Evolutionary conservation across 108 stramenopile genomes (phyloP).

Genomic region (Thalassiosira profunda): DNA sequence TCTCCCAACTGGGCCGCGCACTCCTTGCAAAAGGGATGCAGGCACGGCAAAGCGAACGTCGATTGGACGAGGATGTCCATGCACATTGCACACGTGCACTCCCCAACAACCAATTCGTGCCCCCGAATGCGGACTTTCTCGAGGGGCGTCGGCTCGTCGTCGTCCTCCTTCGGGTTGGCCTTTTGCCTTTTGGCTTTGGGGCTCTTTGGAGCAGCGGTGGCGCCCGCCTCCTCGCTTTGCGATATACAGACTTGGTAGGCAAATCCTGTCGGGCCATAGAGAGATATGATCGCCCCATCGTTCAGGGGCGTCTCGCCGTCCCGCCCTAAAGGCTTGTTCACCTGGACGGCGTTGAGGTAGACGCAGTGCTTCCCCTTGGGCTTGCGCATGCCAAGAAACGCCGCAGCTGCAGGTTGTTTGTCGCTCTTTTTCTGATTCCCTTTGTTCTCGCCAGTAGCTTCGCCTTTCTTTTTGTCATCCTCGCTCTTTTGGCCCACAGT

Average conservation of each 20-base stretch:
- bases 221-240: background rate
- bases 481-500: too few species aligned
- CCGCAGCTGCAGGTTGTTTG: background rate
- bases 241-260: slow-evolving; percentile 16
- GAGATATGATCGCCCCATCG: slow-evolving; percentile 26
- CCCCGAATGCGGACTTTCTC: slow-evolving; percentile 14
- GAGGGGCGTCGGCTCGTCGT: background rate
- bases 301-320: slow-evolving; percentile 4
- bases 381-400: slow-evolving; percentile 36
- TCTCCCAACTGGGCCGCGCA: slow-evolving; percentile 9
- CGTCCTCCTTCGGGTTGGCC: background rate
- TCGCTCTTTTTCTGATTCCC: background rate
- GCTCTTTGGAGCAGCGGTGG: background rate
- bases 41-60: slow-evolving; percentile 33
- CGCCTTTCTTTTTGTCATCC: background rate
- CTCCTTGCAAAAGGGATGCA: slow-evolving; percentile 30
- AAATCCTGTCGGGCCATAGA: slow-evolving; percentile 15
- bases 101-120: slow-evolving; percentile 14
- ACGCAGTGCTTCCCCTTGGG: slow-evolving; percentile 1
- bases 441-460: background rate
- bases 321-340: slow-evolving; percentile 7
- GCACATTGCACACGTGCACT: slow-evolving; percentile 31
- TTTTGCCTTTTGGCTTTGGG: background rate
- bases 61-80: slow-evolving; percentile 37
- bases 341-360: slow-evolving; percentile 5